phyloP scores from a whole-genome alignment of 148 eudicot species.

The Nepenthes mirabilis region DNA sequence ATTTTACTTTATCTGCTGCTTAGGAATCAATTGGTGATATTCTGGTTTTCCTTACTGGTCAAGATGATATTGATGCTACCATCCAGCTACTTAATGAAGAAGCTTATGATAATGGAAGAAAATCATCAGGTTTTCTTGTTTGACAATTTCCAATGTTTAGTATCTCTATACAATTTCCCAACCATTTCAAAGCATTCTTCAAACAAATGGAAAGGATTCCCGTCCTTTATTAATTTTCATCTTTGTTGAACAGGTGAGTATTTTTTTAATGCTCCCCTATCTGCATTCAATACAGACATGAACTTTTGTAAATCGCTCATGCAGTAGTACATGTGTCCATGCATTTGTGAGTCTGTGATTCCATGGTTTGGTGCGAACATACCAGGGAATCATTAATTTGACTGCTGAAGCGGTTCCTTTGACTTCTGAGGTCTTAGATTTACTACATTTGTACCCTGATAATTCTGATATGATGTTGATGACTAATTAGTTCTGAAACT shows the following conservation, averaged over 20 bases:
- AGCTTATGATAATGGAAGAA: conserved; percentile 36
- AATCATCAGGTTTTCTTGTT: conserved; percentile 38
- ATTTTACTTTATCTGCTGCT: background rate
- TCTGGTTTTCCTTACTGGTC: conserved; percentile 88
- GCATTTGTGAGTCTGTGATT: too few species aligned
- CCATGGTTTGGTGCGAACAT: too few species aligned
- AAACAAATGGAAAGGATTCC: background rate
- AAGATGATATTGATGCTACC: conserved; percentile 96
- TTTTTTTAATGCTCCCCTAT: background rate
- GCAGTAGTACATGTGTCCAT: too few species aligned
- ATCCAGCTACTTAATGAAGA: conserved; percentile 79
- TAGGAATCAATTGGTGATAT: conserved; percentile 89
- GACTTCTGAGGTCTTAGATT: too few species aligned
- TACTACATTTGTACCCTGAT: too few species aligned
- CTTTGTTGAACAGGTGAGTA: background rate
- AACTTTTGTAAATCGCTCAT: too few species aligned
- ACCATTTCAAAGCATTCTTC: background rate
- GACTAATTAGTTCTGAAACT: too few species aligned
- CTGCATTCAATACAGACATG: too few species aligned
- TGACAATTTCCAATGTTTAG: background rate
- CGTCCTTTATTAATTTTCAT: background rate
- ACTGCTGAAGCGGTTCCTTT: too few species aligned
- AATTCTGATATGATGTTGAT: too few species aligned
- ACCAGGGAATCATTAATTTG: too few species aligned
- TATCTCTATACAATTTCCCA: background rate